phyloP scores from a whole-genome alignment of 805 yeast species.

The Candida dendrica region DNA sequence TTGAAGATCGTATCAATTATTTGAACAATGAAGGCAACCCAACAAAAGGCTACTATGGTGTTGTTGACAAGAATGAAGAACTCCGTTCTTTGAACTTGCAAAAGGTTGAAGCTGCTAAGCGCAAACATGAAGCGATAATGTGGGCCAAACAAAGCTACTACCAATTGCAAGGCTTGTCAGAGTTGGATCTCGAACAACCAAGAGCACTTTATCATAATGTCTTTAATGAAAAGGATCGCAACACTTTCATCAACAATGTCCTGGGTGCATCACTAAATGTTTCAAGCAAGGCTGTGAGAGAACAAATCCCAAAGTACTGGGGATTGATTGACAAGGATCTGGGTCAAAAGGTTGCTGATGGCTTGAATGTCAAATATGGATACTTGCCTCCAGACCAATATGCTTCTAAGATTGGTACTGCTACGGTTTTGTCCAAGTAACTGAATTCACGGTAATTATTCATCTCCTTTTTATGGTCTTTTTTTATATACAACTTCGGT shows the following conservation, averaged over 20 bases:
- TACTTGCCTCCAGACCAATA: too few species aligned
- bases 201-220: constrained; percentile 35
- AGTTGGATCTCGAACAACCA: constrained; percentile 41
- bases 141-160: constrained; percentile 30
- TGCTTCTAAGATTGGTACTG: too few species aligned
- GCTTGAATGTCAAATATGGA: constrained; percentile 8
- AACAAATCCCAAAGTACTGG: constrained; percentile 32
- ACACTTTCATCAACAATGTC: constrained; percentile 29
- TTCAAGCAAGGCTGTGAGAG: constrained; percentile 23
- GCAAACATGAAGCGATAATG: constrained; percentile 29
- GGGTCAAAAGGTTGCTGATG: constrained; percentile 34
- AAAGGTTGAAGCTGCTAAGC: constrained; percentile 16
- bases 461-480: too few species aligned
- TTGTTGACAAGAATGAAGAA: constrained; percentile 22
- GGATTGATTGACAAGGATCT: constrained; percentile 34
- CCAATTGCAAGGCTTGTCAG: constrained; percentile 33
- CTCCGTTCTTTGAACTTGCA: constrained; percentile 23
- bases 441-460: too few species aligned
- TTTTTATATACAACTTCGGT: too few species aligned
- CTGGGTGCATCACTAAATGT: constrained; percentile 32
- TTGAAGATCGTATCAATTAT: constrained; percentile 24
- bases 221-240: constrained; percentile 24
- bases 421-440: too few species aligned
- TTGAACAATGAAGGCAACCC: constrained; percentile 12
- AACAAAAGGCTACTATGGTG: constrained; percentile 25